Conservation (phyloP, 768 basidiomycete genomes). For the Podaxis rugospora region DNA sequence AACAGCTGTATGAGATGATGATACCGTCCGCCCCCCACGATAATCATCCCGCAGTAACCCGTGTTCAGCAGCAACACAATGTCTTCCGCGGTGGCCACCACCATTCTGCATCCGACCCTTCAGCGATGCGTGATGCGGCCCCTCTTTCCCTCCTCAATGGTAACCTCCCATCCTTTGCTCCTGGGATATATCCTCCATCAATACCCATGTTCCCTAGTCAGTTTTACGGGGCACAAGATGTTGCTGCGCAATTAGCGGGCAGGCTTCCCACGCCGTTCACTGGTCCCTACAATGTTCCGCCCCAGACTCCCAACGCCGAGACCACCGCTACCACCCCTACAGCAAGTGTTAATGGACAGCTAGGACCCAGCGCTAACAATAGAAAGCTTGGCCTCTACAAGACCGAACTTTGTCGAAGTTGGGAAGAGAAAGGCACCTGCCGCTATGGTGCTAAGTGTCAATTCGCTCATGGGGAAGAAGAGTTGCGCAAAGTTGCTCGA, state of each 20-base stretch:
- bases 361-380: conserved; percentile 86
- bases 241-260: conserved; percentile 54
- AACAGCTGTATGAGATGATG: conserved; percentile 83
- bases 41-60: conserved; percentile 61
- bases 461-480: conserved; percentile 90
- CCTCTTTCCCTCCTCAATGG: conserved; percentile 59
- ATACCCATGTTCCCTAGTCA: conserved; percentile 67
- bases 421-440: conserved; percentile 88
- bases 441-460: conserved; percentile 88
- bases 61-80: conserved; percentile 77
- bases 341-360: conserved; percentile 35
- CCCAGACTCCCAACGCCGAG: conserved; percentile 26
- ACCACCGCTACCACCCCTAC: conserved; percentile 38
- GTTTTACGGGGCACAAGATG: conserved; percentile 60
- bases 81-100: conserved; percentile 73
- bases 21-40: conserved; percentile 49
- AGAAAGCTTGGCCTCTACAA: conserved; percentile 89
- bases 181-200: conserved; percentile 53
- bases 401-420: conserved; percentile 85
- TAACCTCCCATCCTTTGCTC: conserved; percentile 52
- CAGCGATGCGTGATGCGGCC: conserved; percentile 67
- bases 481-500: conserved; percentile 76
- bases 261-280: conserved; percentile 65
- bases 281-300: conserved; percentile 37
- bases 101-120: conserved; percentile 81